A percentile compares a stretch with the other conserved stretches of the same genome.
Conservation (phyloP, 1,284 basidiomycete genomes). For the Psilocybe mexicana region DNA sequence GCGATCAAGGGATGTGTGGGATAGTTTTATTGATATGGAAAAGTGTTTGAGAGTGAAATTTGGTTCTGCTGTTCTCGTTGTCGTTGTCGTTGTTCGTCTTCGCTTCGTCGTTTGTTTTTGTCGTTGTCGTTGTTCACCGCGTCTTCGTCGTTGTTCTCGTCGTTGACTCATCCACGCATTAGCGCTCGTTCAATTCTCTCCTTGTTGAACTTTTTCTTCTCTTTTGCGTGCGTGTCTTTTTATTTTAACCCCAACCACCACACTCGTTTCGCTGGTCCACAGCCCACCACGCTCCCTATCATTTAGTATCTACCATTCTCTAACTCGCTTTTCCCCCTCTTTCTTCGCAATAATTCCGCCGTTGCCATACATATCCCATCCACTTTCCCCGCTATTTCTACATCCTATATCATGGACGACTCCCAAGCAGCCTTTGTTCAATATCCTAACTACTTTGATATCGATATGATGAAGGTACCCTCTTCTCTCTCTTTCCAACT, state of each 20-base stretch:
- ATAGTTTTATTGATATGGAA: constrained; percentile 20
- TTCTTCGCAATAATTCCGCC: constrained; percentile 37
- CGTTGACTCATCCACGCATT: constrained; percentile 30
- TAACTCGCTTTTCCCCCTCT: constrained; percentile 36
- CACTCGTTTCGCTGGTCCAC: constrained; percentile 37
- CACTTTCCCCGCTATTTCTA: constrained; percentile 28
- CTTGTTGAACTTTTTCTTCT: constrained; percentile 34
- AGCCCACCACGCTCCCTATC: constrained; percentile 32
- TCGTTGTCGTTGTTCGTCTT: constrained; percentile 21
- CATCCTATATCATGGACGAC: constrained; percentile 61
- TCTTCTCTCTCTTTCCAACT: constrained; percentile 1
- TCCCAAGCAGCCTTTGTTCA: constrained; percentile 68
- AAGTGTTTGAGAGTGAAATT: constrained; percentile 12
- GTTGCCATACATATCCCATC: constrained; percentile 34
- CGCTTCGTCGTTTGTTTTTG: constrained; percentile 27
- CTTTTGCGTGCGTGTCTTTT: constrained; percentile 48
- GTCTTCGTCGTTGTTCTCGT: constrained; percentile 31
- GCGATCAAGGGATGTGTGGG: constrained; percentile 23
- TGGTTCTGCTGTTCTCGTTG: constrained; percentile 5
- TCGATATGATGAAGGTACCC: constrained; percentile 86
- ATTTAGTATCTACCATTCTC: constrained; percentile 36
- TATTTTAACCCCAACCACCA: constrained; percentile 36
- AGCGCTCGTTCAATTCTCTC: constrained; percentile 33
- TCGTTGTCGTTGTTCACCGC: constrained; percentile 24
- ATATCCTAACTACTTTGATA: constrained; percentile 72